Base-by-base conservation (phyloP, 2,329 filamentous ascomycete species). In the Aspergillaceae sp. region DNA sequence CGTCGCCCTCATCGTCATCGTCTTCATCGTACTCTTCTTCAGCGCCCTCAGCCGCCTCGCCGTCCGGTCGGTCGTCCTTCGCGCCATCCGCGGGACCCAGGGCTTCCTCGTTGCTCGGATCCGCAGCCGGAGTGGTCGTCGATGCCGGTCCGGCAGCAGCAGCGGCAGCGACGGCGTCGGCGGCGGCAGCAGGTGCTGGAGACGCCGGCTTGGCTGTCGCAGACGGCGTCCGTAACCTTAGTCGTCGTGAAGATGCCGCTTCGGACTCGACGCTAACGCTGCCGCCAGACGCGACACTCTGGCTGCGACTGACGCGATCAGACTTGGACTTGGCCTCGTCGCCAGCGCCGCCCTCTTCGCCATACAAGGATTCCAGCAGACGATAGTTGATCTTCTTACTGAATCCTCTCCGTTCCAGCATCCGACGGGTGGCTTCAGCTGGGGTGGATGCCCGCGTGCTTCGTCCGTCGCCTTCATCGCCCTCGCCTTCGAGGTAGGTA, bases 331-430 rank as follows among this genome's bases (percentile, higher is more conserved):
- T 19, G 19, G 19, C 19, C 19, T 19, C 19, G 19, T 19, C 19
- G 19, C 19, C 19, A 2, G 19, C 56, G 29, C 48, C 51, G 2
- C 55, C 61, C 40, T 69, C 67, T n/a, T 66, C 60, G 26, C 62
- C 66, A 47, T 68, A 70, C 4, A 70, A 48, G 2, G 63, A 61
- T 38, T 69, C 65, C 5, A 70, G 48, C 9, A 68, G 55, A 35
- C 62, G 63, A 45, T 87, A 88, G 56, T 88, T 87, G 60, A 89
- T 85, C 59, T 86, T 83, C 65, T 82, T 85, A 51, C 82, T 86
- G 66, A 82, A 84, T 0, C 77, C 78, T 40, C 83, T 74, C 46
- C 80, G 78, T 63, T 84, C 83, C 61, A 86, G 72, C 54, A 84
- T 83, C 46, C 79, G 77, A 50, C 79, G 74, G 9, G 83, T 83